Conservation (phyloP, 805 yeast genomes). For the Priceomyces castillae region DNA sequence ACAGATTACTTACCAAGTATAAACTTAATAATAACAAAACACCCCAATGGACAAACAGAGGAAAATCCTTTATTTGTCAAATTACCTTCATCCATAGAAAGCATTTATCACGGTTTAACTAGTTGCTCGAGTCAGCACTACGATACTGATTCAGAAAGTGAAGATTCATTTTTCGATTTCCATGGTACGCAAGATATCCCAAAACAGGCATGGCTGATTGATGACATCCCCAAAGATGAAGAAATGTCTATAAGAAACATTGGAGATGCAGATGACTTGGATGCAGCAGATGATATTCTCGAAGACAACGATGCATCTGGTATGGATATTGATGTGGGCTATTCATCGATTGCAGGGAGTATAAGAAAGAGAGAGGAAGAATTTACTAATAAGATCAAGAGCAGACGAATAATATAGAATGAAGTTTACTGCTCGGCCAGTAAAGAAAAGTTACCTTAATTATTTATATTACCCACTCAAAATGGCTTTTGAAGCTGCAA, state of each 20-base stretch:
- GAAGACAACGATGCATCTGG: conserved; percentile 28
- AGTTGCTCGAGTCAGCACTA: conserved; percentile 38
- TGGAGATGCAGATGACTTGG: conserved; percentile 42
- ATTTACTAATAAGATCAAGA: conserved; percentile 10
- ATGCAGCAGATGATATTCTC: conserved; percentile 14
- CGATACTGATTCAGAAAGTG: conserved; percentile 28
- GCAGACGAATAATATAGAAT: conserved; percentile 7
- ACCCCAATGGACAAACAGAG: neutral
- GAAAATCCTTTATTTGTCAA: conserved; percentile 12
- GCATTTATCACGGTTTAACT: conserved; percentile 32
- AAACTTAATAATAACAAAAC: conserved; percentile 7
- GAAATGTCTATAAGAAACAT: conserved; percentile 12
- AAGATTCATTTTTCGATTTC: conserved; percentile 8
- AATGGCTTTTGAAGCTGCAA: no score
- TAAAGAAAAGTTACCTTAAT: neutral
- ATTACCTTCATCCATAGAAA: conserved; percentile 9
- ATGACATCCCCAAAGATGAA: conserved; percentile 5
- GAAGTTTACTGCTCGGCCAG: neutral
- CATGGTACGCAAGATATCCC: neutral
- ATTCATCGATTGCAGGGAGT: conserved; percentile 33
- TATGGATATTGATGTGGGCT: conserved; percentile 43
- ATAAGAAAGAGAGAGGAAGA: conserved; percentile 27
- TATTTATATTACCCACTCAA: no score
- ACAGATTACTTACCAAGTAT: conserved; percentile 16
- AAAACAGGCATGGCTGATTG: neutral